These are phyloP conservation scores for Debaryomyces prosopidis DNA, from an alignment of 805 yeast species.

Conservation along the genomic window DNA sequence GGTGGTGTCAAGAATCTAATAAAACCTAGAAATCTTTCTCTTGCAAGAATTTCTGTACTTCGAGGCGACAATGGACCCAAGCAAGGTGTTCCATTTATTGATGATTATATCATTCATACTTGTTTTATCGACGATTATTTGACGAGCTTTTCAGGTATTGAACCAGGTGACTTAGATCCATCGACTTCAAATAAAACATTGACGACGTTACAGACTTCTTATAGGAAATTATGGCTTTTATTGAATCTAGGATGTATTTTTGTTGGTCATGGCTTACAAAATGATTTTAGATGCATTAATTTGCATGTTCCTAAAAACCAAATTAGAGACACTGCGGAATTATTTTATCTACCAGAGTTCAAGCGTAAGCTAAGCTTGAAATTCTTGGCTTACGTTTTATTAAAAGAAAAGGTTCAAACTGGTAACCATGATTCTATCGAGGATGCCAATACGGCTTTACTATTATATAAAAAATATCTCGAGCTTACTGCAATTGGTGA, in stretches of 20 bases:
- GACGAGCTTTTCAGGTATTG: constrained; percentile 92
- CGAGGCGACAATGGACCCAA: constrained; percentile 67
- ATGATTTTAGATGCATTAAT: constrained; percentile 92
- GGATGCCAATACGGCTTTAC: constrained; percentile 86
- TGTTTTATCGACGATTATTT: constrained; percentile 78
- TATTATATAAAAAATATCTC: constrained; percentile 69
- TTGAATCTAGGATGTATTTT: constrained; percentile 87
- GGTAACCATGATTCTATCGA: constrained; percentile 97
- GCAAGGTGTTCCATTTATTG: constrained; percentile 81
- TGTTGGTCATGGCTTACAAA: constrained; percentile 90
- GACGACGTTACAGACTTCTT: constrained; percentile 80
- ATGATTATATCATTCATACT: constrained; percentile 82
- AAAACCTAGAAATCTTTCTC: constrained; percentile 70
- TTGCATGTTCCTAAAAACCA: constrained; percentile 83
- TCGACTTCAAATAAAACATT: constrained; percentile 60
- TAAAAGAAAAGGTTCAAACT: constrained; percentile 76
- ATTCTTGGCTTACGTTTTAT: constrained; percentile 78
- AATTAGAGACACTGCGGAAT: constrained; percentile 84
- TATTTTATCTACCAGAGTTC: constrained; percentile 71
- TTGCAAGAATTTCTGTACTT: constrained; percentile 88
- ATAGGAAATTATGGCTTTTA: constrained; percentile 86
- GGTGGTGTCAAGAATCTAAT: constrained; percentile 70
- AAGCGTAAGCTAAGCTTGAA: constrained; percentile 81
- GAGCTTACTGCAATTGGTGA: constrained; percentile 58
- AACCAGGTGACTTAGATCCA: constrained; percentile 86